Percentiles rank a stretch among this genome's conserved stretches.
phyloP scores from a whole-genome alignment of 2,329 filamentous ascomycete species.

The Pseudogymnoascus destructans region DNA sequence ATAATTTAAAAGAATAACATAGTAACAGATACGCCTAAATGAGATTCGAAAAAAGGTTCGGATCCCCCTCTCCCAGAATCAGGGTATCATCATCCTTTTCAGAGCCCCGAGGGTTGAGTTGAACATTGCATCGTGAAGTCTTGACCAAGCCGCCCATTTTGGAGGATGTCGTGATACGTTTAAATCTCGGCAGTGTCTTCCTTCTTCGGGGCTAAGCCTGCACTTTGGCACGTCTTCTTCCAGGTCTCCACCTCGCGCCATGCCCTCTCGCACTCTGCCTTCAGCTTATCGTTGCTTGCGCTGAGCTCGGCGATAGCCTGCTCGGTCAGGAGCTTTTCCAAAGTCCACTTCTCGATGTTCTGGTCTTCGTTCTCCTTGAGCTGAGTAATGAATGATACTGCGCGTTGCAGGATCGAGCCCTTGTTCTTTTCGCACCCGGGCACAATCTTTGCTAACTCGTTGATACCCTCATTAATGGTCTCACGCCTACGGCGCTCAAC shows the following conservation, averaged over 20 bases:
- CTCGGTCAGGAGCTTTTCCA: conserved; percentile 81
- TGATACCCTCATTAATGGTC: conserved; percentile 98
- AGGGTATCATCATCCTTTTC: conserved; percentile 8
- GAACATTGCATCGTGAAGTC: conserved; percentile 8
- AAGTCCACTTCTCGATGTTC: conserved; percentile 87
- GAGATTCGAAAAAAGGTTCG: background rate
- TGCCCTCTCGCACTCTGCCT: conserved; percentile 63
- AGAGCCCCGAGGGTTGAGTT: conserved; percentile 6
- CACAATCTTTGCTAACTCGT: conserved; percentile 94
- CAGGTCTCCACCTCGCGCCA: conserved; percentile 68
- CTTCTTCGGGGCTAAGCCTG: conserved; percentile 39
- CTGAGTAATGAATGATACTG: conserved; percentile 87
- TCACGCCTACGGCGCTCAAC: conserved; percentile 93
- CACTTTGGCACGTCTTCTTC: conserved; percentile 55
- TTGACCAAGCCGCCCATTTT: conserved; percentile 17
- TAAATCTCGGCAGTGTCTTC: conserved; percentile 25
- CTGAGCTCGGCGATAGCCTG: conserved; percentile 82
- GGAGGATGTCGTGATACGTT: conserved; percentile 18
- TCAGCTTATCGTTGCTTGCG: conserved; percentile 75
- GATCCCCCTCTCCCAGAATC: background rate
- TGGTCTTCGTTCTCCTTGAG: conserved; percentile 88
- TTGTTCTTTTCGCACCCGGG: conserved; percentile 99
- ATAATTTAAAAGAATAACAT: conserved; percentile 6
- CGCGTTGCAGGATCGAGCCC: conserved; percentile 84
- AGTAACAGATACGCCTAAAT: conserved; percentile 6